These are phyloP conservation scores for Starmera amethionina DNA, from an alignment of 805 yeast species.

Conservation along the genomic window DNA sequence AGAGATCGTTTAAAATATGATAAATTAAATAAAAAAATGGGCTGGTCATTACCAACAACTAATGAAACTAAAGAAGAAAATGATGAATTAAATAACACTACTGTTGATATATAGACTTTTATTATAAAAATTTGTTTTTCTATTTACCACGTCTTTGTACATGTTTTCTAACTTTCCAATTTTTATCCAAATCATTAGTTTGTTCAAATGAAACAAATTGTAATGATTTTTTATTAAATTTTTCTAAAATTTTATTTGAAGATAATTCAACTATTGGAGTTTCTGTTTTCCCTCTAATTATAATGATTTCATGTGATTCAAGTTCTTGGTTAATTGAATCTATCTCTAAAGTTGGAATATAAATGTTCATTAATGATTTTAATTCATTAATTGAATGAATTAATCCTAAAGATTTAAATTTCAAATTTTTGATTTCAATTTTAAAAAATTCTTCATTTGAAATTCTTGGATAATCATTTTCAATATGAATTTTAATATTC, in stretches of 20 bases:
- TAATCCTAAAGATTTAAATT: constrained; percentile 44
- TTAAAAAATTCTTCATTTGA: constrained; percentile 1
- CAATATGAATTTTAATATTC: constrained; percentile 5
- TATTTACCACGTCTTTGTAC: constrained; percentile 36
- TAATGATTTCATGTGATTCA: constrained; percentile 25
- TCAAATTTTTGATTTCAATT: constrained; percentile 5
- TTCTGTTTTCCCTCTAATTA: constrained; percentile 57
- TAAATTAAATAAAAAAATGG: constrained; percentile 60
- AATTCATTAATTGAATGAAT: constrained; percentile 53
- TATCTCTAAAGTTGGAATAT: constrained; percentile 33
- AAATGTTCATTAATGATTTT: constrained; percentile 37
- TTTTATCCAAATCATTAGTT: constrained; percentile 37
- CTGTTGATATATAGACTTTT: background rate
- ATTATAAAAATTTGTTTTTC: constrained; percentile 8
- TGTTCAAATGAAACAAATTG: constrained; percentile 36
- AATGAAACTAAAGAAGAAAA: constrained; percentile 9
- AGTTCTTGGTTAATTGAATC: constrained; percentile 10
- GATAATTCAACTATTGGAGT: constrained; percentile 48
- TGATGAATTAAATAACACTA: background rate
- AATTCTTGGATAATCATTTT: constrained; percentile 18
- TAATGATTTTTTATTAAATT: constrained; percentile 13
- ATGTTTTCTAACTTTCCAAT: constrained; percentile 50
- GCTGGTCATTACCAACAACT: constrained; percentile 46
- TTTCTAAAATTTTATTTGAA: constrained; percentile 13
- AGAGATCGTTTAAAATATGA: constrained; percentile 73